phyloP scores from a whole-genome alignment of 1,284 basidiomycete genomes.

The Austroboletus olivaceoglutinosus region DNA sequence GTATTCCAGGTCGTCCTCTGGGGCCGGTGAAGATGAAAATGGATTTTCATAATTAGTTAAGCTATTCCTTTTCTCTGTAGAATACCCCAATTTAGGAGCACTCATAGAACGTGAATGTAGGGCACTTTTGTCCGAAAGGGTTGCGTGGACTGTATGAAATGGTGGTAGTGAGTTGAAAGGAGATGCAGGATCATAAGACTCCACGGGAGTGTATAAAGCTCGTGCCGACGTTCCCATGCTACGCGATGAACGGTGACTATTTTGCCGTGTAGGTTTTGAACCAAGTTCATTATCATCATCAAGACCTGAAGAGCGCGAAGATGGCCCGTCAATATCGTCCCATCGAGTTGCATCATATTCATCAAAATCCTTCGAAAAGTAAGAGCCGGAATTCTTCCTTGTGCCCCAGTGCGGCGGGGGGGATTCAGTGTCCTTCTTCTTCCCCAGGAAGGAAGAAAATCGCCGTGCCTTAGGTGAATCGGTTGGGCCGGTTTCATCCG shows the following conservation, averaged over 20 bases:
- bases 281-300: conserved; percentile 31
- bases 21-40: conserved; percentile 26
- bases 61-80: conserved; percentile 3
- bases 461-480: conserved; percentile 40
- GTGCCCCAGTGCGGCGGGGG: conserved; percentile 66
- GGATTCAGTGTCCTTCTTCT: conserved; percentile 50
- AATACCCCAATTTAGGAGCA: conserved; percentile 15
- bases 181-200: conserved; percentile 31
- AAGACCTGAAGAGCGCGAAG: conserved; percentile 19
- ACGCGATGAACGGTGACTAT: conserved; percentile 20
- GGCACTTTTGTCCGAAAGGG: conserved; percentile 25
- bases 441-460: conserved; percentile 42
- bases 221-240: conserved; percentile 18
- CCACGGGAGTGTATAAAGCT: conserved; percentile 11
- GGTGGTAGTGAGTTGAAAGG: conserved; percentile 37
- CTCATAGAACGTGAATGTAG: conserved; percentile 43
- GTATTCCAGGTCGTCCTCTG: conserved; percentile 17
- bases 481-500: conserved; percentile 24
- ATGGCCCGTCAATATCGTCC: conserved; percentile 11
- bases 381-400: conserved; percentile 49
- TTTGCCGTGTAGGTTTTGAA: conserved; percentile 35
- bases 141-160: conserved; percentile 24
- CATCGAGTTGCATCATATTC: conserved; percentile 6
- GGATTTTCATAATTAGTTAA: conserved; percentile 22
- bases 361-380: conserved; percentile 44